Evolutionary conservation across 495 filamentous ascomycete species (phyloP), one percentile per base, ranked within the genome.

Genomic region (Glarea lozoyensis): DNA sequence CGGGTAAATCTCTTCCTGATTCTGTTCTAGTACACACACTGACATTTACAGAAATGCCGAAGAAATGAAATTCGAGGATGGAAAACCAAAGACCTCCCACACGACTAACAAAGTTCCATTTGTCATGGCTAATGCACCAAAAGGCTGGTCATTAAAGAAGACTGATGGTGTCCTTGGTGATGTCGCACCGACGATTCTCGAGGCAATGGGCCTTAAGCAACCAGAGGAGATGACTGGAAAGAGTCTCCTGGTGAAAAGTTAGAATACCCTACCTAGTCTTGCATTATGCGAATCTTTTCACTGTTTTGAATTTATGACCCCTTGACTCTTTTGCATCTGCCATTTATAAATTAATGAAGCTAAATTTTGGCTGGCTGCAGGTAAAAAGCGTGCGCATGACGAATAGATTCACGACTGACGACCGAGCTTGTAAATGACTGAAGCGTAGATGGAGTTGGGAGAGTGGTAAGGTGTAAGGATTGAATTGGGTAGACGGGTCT

Each of bases 21-120:
- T 31, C 20, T 15, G 20, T 43, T 29, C 21, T 13, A 20, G 3
- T 17, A 15, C 22, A 11, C 17, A 35, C 10, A 35, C 17, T 10
- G 33, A 4, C 21, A 22, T 34, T 13, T 21, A n/a, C 41, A 80
- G 78, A 42, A 98, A 98, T 56, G 92, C 92, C 40, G 92, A 98
- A 71, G 92, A 98, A 73, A 98, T 98, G 92, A 76, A 95, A 65
- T 96, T 84, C 63, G 78, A 86, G 53, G 83, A 94, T 58, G 85
- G 87, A 57, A 90, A 84, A 57, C 92, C 92, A 34, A 98, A 98
- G 78, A 98, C 92, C 11, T 89, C 86, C 35, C 92, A 98, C 72
- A 98, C 92, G 18, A 88, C 82, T 40, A 98, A 98, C 73, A 86
- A 86, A 62, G 92, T 98, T 38, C 92, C 92, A 10, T 94, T 98